phyloP scores from a whole-genome alignment of 2,329 filamentous ascomycete genomes.

The Xylaria sp. region DNA sequence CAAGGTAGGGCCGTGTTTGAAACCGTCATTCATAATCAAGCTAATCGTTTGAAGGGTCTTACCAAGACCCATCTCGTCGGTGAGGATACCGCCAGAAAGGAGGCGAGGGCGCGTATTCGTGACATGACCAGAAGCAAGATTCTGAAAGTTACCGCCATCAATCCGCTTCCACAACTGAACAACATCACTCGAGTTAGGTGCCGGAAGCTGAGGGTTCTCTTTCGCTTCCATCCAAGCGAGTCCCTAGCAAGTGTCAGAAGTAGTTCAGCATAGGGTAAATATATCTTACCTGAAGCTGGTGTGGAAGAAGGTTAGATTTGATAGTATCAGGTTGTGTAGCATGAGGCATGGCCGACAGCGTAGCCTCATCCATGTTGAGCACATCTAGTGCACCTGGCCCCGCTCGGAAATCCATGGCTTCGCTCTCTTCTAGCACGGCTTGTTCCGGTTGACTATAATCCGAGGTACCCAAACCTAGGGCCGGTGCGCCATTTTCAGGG shows the following conservation, averaged over 20 bases:
- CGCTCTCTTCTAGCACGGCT: slow-evolving; percentile 72
- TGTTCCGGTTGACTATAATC: slow-evolving; percentile 61
- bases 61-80: slow-evolving; percentile 92
- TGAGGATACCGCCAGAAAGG: slow-evolving; percentile 84
- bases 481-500: slow-evolving; percentile 54
- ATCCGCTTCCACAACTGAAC: slow-evolving; percentile 82
- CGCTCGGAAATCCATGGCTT: slow-evolving; percentile 74
- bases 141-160: slow-evolving; percentile 63
- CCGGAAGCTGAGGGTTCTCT: slow-evolving; percentile 75
- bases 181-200: slow-evolving; percentile 66
- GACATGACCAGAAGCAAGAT: slow-evolving; percentile 78
- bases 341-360: slow-evolving; percentile 77
- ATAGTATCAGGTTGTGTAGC: slow-evolving; percentile 75
- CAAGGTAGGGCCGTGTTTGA: slow-evolving; percentile 71
- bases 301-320: slow-evolving; percentile 76
- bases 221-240: slow-evolving; percentile 84
- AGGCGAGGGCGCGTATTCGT: slow-evolving; percentile 68
- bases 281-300: slow-evolving; percentile 71
- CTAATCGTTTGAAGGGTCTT: slow-evolving; percentile 91
- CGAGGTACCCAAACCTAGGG: slow-evolving; percentile 48
- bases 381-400: slow-evolving; percentile 74
- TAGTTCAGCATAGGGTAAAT: slow-evolving; percentile 1
- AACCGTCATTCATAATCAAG: slow-evolving; percentile 70
- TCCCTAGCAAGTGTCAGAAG: slow-evolving; percentile 63
- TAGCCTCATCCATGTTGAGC: slow-evolving; percentile 76